Conservation (phyloP, 768 basidiomycete species). For the Amyloporia xantha region DNA sequence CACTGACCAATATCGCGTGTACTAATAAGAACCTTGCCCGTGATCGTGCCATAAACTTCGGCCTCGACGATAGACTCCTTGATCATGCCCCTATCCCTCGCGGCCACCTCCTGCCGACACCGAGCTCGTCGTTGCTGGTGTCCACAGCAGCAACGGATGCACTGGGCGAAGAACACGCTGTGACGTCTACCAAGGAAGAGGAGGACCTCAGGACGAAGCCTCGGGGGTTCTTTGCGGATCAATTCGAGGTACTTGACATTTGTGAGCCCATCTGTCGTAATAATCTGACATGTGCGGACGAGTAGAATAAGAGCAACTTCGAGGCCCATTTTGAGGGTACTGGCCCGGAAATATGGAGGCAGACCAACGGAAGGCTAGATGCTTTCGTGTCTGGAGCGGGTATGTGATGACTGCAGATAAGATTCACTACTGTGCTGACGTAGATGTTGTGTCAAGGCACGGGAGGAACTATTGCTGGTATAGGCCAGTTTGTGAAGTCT, state of each 20-base stretch:
- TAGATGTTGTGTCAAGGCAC: no score
- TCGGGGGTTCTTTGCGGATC: conserved; percentile 90
- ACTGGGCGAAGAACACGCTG: conserved; percentile 21
- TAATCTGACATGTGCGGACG: background rate
- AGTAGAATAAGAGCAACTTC: conserved; percentile 81
- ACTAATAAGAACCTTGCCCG: conserved; percentile 92
- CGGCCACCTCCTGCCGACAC: conserved; percentile 24
- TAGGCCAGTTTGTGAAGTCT: conserved; percentile 72
- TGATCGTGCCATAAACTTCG: conserved; percentile 71
- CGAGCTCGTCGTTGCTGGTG: conserved; percentile 45
- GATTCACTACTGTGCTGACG: background rate
- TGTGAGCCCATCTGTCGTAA: background rate
- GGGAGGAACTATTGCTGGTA: conserved; percentile 90
- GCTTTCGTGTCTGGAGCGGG: conserved; percentile 92
- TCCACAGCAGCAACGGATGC: conserved; percentile 40
- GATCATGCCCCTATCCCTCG: conserved; percentile 7
- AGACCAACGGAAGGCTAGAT: conserved; percentile 75
- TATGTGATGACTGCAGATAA: no score
- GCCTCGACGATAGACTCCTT: conserved; percentile 29
- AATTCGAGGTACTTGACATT: conserved; percentile 68
- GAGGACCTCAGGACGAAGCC: conserved; percentile 45
- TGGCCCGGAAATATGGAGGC: conserved; percentile 92
- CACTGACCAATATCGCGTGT: no score
- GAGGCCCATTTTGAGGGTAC: conserved; percentile 86
- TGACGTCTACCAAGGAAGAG: conserved; percentile 26